Evolutionary conservation across 2,329 filamentous ascomycete species (phyloP).

Genomic region (Colletotrichum acutatum): DNA sequence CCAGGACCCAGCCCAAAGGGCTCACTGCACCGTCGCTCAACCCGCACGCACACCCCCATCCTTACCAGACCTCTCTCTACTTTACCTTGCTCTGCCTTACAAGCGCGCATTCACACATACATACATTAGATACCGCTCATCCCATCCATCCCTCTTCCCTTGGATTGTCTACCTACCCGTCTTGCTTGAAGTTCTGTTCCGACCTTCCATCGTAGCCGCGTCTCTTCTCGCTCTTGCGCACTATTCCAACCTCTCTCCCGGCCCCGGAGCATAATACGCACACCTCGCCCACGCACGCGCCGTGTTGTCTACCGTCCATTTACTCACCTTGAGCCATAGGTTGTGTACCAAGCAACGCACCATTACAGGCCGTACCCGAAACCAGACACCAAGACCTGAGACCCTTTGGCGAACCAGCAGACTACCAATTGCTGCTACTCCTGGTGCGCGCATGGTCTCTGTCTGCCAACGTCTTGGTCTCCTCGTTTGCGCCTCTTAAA

Average conservation of each 20-base stretch:
- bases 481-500: background rate
- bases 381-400: background rate
- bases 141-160: slow-evolving; percentile 28
- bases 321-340: slow-evolving; percentile 19
- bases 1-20: slow-evolving; percentile 28
- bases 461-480: background rate
- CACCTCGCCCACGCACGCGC: background rate
- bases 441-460: slow-evolving; percentile 15
- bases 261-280: background rate
- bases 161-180: background rate
- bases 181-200: background rate
- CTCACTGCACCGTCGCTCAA: slow-evolving; percentile 10
- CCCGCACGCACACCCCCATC: slow-evolving; percentile 23
- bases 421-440: background rate
- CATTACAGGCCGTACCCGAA: background rate
- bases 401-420: background rate
- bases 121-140: slow-evolving; percentile 37
- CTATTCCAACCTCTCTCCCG: background rate
- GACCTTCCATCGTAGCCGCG: slow-evolving; percentile 2
- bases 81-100: background rate
- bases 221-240: background rate
- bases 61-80: slow-evolving; percentile 19
- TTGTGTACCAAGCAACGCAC: background rate
- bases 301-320: slow-evolving; percentile 6
- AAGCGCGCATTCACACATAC: slow-evolving; percentile 26